A percentile compares a stretch with the other conserved stretches of the same genome.
Conservation (phyloP, 73 alveolate species). For the Stentor roeselii region DNA sequence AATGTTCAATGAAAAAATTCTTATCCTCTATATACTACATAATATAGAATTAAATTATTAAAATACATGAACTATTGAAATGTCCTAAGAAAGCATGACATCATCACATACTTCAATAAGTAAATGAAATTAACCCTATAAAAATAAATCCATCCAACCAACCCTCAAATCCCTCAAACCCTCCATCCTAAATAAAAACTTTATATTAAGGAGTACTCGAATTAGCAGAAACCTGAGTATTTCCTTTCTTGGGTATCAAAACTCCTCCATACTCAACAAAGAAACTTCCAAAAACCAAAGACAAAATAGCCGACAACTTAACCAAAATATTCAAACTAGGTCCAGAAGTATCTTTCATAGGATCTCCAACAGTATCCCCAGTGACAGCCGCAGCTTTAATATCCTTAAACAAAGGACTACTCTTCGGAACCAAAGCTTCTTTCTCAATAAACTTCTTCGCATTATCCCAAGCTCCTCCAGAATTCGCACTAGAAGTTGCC, state of each 20-base stretch:
- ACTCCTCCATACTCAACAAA: constrained; percentile 39
- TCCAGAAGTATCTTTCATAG: constrained; percentile 57
- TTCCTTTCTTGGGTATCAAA: background rate
- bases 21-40: no score
- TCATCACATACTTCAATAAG: no score
- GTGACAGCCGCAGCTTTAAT: constrained; percentile 29
- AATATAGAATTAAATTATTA: no score
- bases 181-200: no score
- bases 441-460: constrained; percentile 67
- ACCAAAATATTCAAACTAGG: constrained; percentile 87
- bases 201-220: no score
- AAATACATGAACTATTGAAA: no score
- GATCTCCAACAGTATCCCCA: constrained; percentile 93
- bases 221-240: no score
- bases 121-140: no score
- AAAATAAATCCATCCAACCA: no score
- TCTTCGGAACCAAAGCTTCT: constrained; percentile 43
- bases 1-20: no score
- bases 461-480: constrained; percentile 97
- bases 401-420: constrained; percentile 32
- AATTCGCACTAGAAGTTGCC: constrained; percentile 80
- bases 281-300: constrained; percentile 72
- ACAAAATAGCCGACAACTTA: constrained; percentile 79
- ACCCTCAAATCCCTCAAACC: no score
- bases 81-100: no score